Evolutionary conservation across 331 rosid species (phyloP), one percentile per base, ranked within the genome.

Genomic region (Malus hybrid): DNA sequence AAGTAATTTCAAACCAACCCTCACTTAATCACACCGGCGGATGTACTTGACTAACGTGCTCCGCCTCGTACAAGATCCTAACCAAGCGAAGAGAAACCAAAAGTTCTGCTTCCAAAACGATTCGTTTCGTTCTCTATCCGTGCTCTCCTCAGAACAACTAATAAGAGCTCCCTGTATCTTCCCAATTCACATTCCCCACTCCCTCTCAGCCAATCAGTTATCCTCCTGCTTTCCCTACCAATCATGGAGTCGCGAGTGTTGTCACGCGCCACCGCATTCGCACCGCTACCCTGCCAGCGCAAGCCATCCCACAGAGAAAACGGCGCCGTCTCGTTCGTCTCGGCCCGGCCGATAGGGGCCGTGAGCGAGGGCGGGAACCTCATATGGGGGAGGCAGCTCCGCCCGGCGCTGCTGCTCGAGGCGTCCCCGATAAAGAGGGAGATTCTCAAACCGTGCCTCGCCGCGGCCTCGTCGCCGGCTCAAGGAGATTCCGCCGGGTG

Each of bases 401-500:
- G 98, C 16, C 98, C 97, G 6, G 86, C 73, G 36, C 81, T 93
- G 31, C 88, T 87, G 27, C 86, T 85, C 32, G 87, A 85, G 54
- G 36, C 81, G 77, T 84, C 87, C 1, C 84, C 91, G 42, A 83
- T 32, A 66, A 86, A 81, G 77, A 82, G 79, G 28, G 89, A 86
- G 18, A 71, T 67, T 31, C 81, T 90, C 31, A 79, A 77, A 63
- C 95, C 93, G 1, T 82, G 93, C 70, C 85, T 56, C 14, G 94
- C 95, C 22, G 89, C 98, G 5, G 91, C 97, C 20, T 87, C 96
- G 28, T 91, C 92, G 16, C 87, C 96, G 50, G 84, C 93, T 29
- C 92, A 80, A 50, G 97, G 97, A 82, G 98, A 93, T 91, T 93
- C 98, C 87, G 88, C 96, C 87, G 98, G 98, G 98, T 93, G 98